Evolutionary conservation across 257 asterid genomes (phyloP).

Genomic region (Solanum okadae): DNA sequence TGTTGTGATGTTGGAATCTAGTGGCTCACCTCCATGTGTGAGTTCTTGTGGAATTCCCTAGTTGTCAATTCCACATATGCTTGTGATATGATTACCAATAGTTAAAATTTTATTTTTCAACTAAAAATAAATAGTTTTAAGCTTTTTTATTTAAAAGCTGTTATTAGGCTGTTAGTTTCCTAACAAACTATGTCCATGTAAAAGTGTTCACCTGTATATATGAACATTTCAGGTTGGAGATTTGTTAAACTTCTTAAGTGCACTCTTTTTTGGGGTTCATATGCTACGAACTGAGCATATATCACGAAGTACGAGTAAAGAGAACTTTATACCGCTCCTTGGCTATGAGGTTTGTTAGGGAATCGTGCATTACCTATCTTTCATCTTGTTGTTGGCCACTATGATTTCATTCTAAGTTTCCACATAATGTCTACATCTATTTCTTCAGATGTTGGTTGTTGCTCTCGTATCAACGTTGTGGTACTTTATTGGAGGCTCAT

Average conservation of each 20-base stretch:
- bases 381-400: not conserved
- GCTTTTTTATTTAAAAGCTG: not conserved
- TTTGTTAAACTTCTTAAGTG: not conserved
- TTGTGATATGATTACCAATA: not conserved
- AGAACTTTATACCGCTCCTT: not conserved
- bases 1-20: not conserved
- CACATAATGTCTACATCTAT: not conserved
- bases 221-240: not conserved
- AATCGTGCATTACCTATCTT: not conserved
- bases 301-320: not conserved
- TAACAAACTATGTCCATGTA: not conserved
- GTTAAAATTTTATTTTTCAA: too few species aligned
- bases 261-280: not conserved
- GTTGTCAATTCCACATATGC: not conserved
- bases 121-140: too few species aligned
- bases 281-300: not conserved
- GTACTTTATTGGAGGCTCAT: not conserved
- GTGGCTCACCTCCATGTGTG: not conserved
- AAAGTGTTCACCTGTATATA: not conserved
- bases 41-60: not conserved
- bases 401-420: too few species aligned
- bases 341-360: not conserved
- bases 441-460: not conserved
- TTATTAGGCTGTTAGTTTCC: not conserved
- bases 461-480: not conserved